Base-by-base conservation (phyloP, 805 yeast genomes). In the Ogataea allantospora region DNA sequence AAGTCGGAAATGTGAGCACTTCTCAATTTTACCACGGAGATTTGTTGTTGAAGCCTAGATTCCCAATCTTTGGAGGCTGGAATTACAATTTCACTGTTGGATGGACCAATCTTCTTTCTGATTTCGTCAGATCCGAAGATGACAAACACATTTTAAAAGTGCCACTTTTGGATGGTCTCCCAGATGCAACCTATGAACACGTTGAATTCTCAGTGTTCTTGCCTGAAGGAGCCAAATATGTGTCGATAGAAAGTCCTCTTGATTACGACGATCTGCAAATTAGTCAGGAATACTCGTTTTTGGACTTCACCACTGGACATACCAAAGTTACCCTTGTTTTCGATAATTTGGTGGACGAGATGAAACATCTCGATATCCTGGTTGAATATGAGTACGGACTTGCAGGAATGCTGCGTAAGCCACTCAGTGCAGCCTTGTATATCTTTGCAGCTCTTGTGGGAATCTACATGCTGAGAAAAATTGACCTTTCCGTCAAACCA, bases 31-130 rank as follows among this genome's bases (percentile, higher is more conserved):
- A 64, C 4, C 62, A 63, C 27, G 62, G 71, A 28, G 63, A 65
- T 43, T 64, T 87, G 32, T 66, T 80, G 23, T 60, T 93, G 47
- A 77, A 74, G 54, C 98, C 98, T 40, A 75, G 99, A 60, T 93
- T 70, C 68, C 99, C 99, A n/a, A 60, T 93, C 6, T 85, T 87
- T 63, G 99, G 99, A 33, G 95, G 89, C 28, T 93, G 99, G 99
- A 74, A 80, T 54, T 91, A 88, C 65, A 88, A 91, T 65, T 93
- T 87, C 70, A 93, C 98, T 15, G 63, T 91, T 50, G 98, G 98
- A n/a, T 93, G 96, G 96, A 77, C 81, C 33, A 75, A 78, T 47
- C 65, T 70, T 14, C 63, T 89, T 27, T 54, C 65, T 11, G 64
- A 75, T 30, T 80, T 72, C 48, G 67, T 85, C 35, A 78, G 65